Evolutionary conservation across 2,329 filamentous ascomycete species (phyloP).

Genomic region (Teratosphaeria viscida): DNA sequence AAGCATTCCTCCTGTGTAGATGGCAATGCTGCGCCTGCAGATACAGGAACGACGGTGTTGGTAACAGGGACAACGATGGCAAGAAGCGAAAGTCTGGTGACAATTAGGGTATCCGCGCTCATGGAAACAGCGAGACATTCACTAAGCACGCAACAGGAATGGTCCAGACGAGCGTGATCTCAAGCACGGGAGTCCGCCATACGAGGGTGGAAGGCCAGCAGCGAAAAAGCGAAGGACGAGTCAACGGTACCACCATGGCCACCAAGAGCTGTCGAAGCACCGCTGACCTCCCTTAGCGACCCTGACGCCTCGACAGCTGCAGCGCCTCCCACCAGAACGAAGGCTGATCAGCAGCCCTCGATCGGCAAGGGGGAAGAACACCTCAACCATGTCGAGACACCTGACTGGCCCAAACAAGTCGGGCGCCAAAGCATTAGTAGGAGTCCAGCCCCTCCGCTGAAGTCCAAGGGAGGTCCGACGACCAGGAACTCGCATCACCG

Average conservation of each 20-base stretch:
- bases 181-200: background rate
- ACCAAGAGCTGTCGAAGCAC: background rate
- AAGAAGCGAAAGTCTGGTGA: background rate
- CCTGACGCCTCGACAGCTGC: background rate
- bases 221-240: background rate
- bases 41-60: background rate
- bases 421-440: background rate
- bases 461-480: background rate
- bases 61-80: background rate
- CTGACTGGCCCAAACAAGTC: too few species aligned
- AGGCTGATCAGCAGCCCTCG: background rate
- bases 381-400: background rate
- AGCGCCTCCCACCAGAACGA: background rate
- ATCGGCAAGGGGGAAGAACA: background rate
- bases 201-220: background rate
- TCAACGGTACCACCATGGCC: background rate
- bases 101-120: background rate
- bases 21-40: background rate
- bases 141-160: background rate
- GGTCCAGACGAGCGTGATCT: background rate
- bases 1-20: background rate
- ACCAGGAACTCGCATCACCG: background rate
- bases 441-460: background rate
- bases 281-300: background rate
- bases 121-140: background rate